These are phyloP conservation scores for Phyllosticta citriasiana DNA, from an alignment of 2,329 filamentous ascomycete species.

Conservation along the genomic window DNA sequence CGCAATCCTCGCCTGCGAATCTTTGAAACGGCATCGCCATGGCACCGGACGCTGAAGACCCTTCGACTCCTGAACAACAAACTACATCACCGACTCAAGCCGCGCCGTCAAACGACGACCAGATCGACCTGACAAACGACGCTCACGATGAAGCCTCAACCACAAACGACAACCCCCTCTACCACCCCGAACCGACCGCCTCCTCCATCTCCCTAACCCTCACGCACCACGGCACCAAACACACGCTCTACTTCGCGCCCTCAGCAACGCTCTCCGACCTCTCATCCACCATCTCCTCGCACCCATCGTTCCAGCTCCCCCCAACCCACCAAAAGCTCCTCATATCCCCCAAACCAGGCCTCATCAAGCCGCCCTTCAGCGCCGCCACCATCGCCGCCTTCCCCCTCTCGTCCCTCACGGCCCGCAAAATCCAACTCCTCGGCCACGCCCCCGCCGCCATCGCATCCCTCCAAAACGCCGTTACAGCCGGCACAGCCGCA, in stretches of 20 bases:
- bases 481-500: conserved; percentile 21
- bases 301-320: conserved; percentile 45
- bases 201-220: conserved; percentile 33
- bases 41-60: conserved; percentile 2
- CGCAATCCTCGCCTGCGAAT: background rate
- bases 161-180: background rate
- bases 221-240: conserved; percentile 44
- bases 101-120: background rate
- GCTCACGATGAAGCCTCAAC: background rate
- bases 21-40: background rate
- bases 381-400: conserved; percentile 44
- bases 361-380: conserved; percentile 56
- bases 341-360: conserved; percentile 53
- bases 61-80: background rate
- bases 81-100: background rate
- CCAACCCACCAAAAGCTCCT: conserved; percentile 56
- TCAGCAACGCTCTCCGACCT: conserved; percentile 49
- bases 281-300: conserved; percentile 45
- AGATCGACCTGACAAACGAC: background rate
- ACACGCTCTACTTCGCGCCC: conserved; percentile 38
- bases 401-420: conserved; percentile 38
- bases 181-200: background rate
- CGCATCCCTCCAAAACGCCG: conserved; percentile 38
- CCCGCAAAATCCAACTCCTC: conserved; percentile 56
- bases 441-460: conserved; percentile 53